Conservation (phyloP, 306 rosid species). For the Citrullus colocynthis region DNA sequence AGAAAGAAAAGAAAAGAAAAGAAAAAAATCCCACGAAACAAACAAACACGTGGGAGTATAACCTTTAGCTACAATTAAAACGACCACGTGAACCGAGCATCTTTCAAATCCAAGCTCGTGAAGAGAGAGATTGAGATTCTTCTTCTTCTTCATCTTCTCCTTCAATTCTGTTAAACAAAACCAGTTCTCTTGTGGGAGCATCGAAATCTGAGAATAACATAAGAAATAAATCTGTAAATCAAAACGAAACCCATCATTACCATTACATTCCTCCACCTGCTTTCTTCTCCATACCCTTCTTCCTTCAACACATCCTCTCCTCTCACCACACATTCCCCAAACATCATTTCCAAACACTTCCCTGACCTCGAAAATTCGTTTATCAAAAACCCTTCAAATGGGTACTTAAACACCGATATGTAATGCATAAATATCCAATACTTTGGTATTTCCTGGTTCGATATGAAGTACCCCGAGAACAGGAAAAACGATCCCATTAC, state of each 20-base stretch:
- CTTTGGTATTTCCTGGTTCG: slow-evolving; percentile 51
- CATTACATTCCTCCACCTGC: slow-evolving; percentile 66
- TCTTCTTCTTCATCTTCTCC: neutral
- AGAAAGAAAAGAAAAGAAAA: neutral
- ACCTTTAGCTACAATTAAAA: neutral
- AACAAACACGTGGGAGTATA: neutral
- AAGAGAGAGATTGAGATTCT: neutral
- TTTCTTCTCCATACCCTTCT: slow-evolving; percentile 69
- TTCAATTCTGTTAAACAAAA: slow-evolving; percentile 11
- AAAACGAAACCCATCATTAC: slow-evolving; percentile 73
- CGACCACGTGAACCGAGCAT: neutral
- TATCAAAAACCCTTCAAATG: slow-evolving; percentile 85
- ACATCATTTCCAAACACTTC: slow-evolving; percentile 62
- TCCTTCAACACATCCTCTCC: slow-evolving; percentile 65
- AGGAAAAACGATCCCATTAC: slow-evolving; percentile 90
- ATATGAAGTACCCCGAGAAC: slow-evolving; percentile 91
- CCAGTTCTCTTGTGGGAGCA: slow-evolving; percentile 42
- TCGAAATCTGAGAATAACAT: slow-evolving; percentile 68
- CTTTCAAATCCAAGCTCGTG: neutral
- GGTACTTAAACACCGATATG: slow-evolving; percentile 81
- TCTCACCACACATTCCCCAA: slow-evolving; percentile 52
- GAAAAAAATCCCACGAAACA: neutral
- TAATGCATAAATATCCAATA: slow-evolving; percentile 94
- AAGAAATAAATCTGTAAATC: slow-evolving; percentile 84
- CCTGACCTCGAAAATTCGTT: slow-evolving; percentile 81